Base-by-base conservation (phyloP, 2,329 filamentous ascomycete genomes). In the Fusarium xyrophilum region DNA sequence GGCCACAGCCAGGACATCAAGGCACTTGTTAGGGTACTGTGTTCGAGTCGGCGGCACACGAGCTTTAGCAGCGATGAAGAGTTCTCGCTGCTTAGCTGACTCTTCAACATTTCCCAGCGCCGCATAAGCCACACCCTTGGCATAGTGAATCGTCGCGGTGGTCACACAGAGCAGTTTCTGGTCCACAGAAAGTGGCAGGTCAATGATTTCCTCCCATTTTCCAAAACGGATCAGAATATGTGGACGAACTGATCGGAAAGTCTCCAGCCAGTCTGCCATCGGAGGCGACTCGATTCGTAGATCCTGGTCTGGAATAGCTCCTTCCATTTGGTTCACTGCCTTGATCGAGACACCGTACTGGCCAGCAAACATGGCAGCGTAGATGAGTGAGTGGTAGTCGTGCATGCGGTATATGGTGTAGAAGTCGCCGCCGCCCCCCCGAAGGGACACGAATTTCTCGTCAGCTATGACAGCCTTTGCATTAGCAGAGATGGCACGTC, bases 251-350 rank as follows among this genome's bases (percentile, higher is more conserved):
- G 85, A 83, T 8, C 89, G 75, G 67, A 91, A 92, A 4, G 85
- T 85, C 76, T 93, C 91, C 2, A 92, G 78, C 86, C 89, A 93
- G 75, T 93, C 90, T 1, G 90, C 89, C 90, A 93, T 92, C 0
- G 89, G 89, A 1, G 89, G 89, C 0, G 86, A 88, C 60, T 87
- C 73, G 11, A 74, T 60, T 6, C 70, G 69, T n/a, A 74, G 25
- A 30, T 71, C 58, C 15, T 85, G 82, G 54, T 89, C 86, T 0
- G 90, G 85, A 4, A 93, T 78, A 0, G 86, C 85, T 0, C 75
- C 76, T 72, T 92, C 89, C 65, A 93, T 83, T 42, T 82, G 80
- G 1, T 75, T 68, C 0, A 85, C 84, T 0, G 89, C 88, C 3
- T 89, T 82, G 4, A 93, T 76, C 0, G 90, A 88, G 12, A 88